phyloP scores from a whole-genome alignment of 139 green algal species.

The Haematococcus lacustris region DNA sequence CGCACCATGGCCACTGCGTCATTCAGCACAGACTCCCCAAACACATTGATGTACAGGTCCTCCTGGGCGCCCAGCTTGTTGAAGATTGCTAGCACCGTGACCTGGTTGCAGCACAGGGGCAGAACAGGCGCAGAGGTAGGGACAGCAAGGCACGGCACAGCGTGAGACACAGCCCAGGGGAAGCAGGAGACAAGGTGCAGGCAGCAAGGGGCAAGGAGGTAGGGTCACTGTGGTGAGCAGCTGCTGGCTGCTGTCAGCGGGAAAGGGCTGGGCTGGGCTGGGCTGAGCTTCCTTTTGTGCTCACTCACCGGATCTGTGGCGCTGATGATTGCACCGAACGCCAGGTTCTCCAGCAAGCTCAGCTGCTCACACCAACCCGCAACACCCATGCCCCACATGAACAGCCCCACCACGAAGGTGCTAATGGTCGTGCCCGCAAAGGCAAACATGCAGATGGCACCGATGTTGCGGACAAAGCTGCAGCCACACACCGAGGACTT shows the following conservation, averaged over 20 bases:
- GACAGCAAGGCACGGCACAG: not conserved
- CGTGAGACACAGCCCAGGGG: too few species aligned
- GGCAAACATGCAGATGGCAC: slow-evolving; percentile 36
- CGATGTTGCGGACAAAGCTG: slow-evolving; percentile 49
- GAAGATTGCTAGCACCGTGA: slow-evolving; percentile 57
- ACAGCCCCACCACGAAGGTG: slow-evolving; percentile 31
- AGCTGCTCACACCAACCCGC: slow-evolving; percentile 29
- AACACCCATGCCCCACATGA: slow-evolving; percentile 43
- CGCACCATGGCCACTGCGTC: slow-evolving; percentile 74
- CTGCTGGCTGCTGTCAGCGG: too few species aligned
- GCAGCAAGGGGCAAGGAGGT: too few species aligned
- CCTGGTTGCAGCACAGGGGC: slow-evolving; percentile 15
- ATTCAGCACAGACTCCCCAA: slow-evolving; percentile 80
- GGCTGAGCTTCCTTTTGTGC: not conserved
- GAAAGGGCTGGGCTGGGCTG: too few species aligned
- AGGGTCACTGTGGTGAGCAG: too few species aligned
- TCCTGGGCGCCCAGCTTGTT: slow-evolving; percentile 36
- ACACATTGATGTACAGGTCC: slow-evolving; percentile 77
- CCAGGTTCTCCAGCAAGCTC: slow-evolving; percentile 27
- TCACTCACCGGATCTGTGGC: slow-evolving; percentile 49
- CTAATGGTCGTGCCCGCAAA: slow-evolving; percentile 51
- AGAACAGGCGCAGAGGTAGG: not conserved
- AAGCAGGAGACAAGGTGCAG: too few species aligned
- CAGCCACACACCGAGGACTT: too few species aligned
- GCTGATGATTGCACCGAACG: slow-evolving; percentile 47